These are phyloP conservation scores for Aristolochia contorta DNA, from an alignment of 164 flowering plant genomes.

Conservation along the genomic window DNA sequence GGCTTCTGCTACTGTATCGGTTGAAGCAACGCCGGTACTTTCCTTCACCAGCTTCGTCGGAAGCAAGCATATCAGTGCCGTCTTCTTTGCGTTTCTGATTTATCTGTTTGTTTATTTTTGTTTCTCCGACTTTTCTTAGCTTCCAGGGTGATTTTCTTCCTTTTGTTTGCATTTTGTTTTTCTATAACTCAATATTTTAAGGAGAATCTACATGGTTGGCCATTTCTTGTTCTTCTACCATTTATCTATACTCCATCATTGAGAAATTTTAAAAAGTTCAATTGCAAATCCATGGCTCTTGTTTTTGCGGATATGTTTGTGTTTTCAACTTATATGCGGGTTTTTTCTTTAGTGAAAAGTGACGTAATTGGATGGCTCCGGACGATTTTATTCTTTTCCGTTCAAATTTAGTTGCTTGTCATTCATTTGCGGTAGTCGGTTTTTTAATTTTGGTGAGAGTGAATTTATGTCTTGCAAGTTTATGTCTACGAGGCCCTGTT, in stretches of 20 bases:
- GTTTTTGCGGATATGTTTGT: too few species aligned
- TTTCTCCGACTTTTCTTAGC: too few species aligned
- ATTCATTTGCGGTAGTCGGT: too few species aligned
- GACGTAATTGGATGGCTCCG: background rate
- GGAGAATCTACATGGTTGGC: background rate
- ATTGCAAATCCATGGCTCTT: background rate
- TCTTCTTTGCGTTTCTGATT: background rate
- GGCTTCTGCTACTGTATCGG: conserved; percentile 24
- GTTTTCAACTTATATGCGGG: background rate
- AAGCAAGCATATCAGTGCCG: too few species aligned
- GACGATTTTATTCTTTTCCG: background rate
- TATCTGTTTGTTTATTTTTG: background rate
- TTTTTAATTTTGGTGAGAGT: background rate
- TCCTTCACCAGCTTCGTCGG: background rate
- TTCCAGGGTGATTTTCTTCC: too few species aligned
- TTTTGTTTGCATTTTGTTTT: too few species aligned
- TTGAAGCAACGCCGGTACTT: conserved; percentile 26
- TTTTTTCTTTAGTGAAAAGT: background rate
- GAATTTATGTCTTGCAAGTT: background rate
- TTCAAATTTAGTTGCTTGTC: background rate
- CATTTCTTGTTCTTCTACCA: background rate
- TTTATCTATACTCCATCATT: background rate
- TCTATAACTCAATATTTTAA: too few species aligned
- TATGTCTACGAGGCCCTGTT: background rate
- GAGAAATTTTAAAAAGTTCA: background rate